Base-by-base conservation (phyloP, 176 grass and related monocot genomes). In the Secale cereale region DNA sequence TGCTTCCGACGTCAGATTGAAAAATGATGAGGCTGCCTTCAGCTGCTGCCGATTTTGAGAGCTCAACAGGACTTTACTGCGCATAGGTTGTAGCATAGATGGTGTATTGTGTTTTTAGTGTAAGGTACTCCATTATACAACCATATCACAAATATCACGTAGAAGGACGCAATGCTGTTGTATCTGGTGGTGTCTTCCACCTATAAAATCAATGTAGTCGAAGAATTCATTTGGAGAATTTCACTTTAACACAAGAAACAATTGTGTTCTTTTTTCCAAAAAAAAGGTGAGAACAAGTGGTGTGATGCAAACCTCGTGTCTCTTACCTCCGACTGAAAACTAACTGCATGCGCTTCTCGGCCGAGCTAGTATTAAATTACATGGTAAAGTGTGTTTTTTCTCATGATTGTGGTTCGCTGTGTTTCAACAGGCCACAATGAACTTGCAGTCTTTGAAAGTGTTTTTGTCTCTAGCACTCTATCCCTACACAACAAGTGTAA, bases 111-210 rank as follows among this genome's bases (percentile, higher is more conserved):
- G 29, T 33, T 87, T 31, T 46, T 39, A 75, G 63, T 70, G 33
- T 62, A 52, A 69, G 81, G 20, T 43, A 16, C 15, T 35, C 35
- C 22, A 60, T 82, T 40, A 78, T 77, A 82, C 19, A 61, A 16
- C 43, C 57, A 32, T 71, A 82, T 71, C 79, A 37, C 19, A 77
- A 72, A 76, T 35, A 43, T 78, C 71, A 72, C 56, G 17, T 54
- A 39, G 77, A 30, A 30, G 28, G 25, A 35, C 30, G 40, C 35
- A 41, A 46, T 74, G 81, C 75, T 45, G 48, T 70, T 86, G 82
- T 80, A 77, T 77, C 31, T 84, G 68, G 52, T 63, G 68, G 73
- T 70, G 54, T 70, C 76, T 76, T 80, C 81, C 17, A 62, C 75
- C 74, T 27, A 59, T 2, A 26, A 48, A 78, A 86, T 33, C 26